phyloP scores from a whole-genome alignment of 129 eudicot genomes.

The Arctium minus region DNA sequence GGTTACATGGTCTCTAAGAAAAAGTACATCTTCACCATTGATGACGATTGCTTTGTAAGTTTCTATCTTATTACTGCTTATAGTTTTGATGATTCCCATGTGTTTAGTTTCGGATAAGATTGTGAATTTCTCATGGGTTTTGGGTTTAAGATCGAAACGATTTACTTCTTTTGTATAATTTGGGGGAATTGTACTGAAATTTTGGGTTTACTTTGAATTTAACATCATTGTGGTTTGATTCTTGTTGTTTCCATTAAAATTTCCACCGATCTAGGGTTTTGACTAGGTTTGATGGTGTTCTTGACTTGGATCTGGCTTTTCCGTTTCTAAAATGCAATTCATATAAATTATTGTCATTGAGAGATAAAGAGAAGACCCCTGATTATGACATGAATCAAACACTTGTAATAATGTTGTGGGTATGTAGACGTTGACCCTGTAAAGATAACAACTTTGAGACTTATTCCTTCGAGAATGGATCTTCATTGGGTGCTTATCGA shows the following conservation, averaged over 20 bases:
- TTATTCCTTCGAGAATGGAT: background rate
- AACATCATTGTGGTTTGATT: background rate
- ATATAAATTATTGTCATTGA: background rate
- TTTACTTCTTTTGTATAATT: background rate
- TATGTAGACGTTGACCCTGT: background rate
- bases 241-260: background rate
- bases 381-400: background rate
- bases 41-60: slow-evolving; percentile 84
- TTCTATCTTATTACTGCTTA: background rate
- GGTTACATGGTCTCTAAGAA: slow-evolving; percentile 67
- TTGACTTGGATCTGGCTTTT: slow-evolving; percentile 28
- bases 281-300: slow-evolving; percentile 14
- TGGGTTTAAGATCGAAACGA: slow-evolving; percentile 9
- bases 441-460: slow-evolving; percentile 1
- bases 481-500: background rate
- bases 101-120: background rate
- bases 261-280: slow-evolving; percentile 33
- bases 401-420: background rate
- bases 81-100: background rate
- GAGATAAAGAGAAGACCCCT: background rate
- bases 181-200: background rate
- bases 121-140: slow-evolving; percentile 9
- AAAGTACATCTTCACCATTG: slow-evolving; percentile 64
- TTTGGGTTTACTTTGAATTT: background rate
- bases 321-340: background rate